Evolutionary conservation across 163 green algal species (phyloP).

Genomic region (Picocystis sp.): DNA sequence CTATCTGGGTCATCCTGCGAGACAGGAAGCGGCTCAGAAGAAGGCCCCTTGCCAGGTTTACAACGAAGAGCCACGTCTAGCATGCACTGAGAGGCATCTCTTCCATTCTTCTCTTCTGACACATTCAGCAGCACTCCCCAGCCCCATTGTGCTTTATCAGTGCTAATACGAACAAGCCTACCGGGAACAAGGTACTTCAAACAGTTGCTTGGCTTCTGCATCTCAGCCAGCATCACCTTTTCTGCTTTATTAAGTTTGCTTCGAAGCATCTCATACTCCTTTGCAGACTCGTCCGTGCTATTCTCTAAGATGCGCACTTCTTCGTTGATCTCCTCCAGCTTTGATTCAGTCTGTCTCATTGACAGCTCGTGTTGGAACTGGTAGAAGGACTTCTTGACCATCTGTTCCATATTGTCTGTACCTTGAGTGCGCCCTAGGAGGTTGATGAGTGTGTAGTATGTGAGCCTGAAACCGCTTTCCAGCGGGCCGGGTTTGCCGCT

Average conservation of each 20-base stretch:
- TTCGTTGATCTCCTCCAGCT: slow-evolving; percentile 31
- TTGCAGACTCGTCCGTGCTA: slow-evolving; percentile 18
- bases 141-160: slow-evolving; percentile 47
- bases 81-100: neutral
- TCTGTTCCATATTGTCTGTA: slow-evolving; percentile 54
- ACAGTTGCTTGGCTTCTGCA: slow-evolving; percentile 44
- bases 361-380: slow-evolving; percentile 64
- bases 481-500: slow-evolving; percentile 60
- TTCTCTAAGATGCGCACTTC: slow-evolving; percentile 22
- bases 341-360: slow-evolving; percentile 9
- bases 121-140: slow-evolving; percentile 60
- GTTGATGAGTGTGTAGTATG: slow-evolving; percentile 96
- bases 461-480: slow-evolving; percentile 76
- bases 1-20: slow-evolving; percentile 8
- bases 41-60: neutral
- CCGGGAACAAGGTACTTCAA: slow-evolving; percentile 65
- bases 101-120: slow-evolving; percentile 8
- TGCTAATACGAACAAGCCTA: slow-evolving; percentile 42
- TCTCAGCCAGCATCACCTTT: slow-evolving; percentile 20
- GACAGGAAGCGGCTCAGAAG: slow-evolving; percentile 1
- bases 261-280: slow-evolving; percentile 30
- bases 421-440: slow-evolving; percentile 56
- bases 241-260: slow-evolving; percentile 22
- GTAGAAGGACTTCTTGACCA: slow-evolving; percentile 79
- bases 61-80: neutral